A percentile compares a stretch with the other conserved stretches of the same genome.
Evolutionary conservation across 2,329 filamentous ascomycete species (phyloP).

Genomic region (Fusarium staphyleae): DNA sequence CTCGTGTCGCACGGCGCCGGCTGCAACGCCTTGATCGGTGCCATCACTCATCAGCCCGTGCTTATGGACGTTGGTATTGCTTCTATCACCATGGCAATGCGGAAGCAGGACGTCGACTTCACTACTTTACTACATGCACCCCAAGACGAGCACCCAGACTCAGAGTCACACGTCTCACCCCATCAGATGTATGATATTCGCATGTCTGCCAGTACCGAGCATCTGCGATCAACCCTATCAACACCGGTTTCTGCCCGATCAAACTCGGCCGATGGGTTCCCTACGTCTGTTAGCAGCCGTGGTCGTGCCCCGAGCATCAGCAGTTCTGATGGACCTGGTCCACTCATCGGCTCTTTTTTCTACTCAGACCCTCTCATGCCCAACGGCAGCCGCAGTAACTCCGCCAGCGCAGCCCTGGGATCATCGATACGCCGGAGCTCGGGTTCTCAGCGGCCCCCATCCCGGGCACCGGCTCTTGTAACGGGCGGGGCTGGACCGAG

Average conservation of each 20-base stretch:
- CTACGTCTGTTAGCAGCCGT: conserved; percentile 18
- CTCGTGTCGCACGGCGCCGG: conserved; percentile 94
- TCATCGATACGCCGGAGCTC: conserved; percentile 42
- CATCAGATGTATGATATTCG: conserved; percentile 75
- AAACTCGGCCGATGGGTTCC: conserved; percentile 42
- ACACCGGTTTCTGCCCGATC: conserved; percentile 47
- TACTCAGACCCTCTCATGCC: conserved; percentile 54
- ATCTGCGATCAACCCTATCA: conserved; percentile 61
- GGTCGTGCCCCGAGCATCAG: conserved; percentile 39
- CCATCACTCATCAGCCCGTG: conserved; percentile 89
- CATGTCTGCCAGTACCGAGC: conserved; percentile 76
- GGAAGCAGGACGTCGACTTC: conserved; percentile 58
- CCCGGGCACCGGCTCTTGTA: conserved; percentile 29
- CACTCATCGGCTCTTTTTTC: conserved; percentile 47
- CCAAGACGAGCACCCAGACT: conserved; percentile 31
- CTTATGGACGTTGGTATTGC: conserved; percentile 89
- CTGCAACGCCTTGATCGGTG: conserved; percentile 93
- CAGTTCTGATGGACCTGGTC: conserved; percentile 30
- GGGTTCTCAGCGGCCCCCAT: conserved; percentile 39
- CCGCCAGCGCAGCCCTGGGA: conserved; percentile 50
- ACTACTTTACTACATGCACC: conserved; percentile 44
- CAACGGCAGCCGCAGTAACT: conserved; percentile 53
- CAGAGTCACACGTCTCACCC: conserved; percentile 51
- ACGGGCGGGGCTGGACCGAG: conserved; percentile 26
- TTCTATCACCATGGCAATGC: conserved; percentile 86